Evolutionary conservation across 2,329 filamentous ascomycete genomes (phyloP), one percentile per base, ranked within the genome.

Genomic region (Amylocarpus encephaloides): DNA sequence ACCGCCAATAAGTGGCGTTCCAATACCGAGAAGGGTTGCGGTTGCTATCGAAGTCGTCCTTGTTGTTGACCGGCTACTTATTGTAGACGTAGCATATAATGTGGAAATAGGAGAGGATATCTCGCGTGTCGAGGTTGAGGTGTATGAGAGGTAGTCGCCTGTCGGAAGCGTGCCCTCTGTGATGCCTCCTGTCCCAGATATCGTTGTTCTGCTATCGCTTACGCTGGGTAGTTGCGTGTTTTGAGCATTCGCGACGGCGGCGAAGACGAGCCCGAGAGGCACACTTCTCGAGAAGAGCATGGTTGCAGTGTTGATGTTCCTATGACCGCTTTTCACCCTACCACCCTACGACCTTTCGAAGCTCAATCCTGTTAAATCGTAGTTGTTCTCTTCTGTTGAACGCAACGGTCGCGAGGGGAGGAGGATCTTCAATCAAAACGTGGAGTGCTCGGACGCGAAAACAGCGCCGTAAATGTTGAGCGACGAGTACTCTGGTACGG

Each of bases 131-230:
- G 67, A 48, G 2, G 69, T 72, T n/a, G 67, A 64, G 5, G 64
- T 48, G 46, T 67, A 65, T 1, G 67, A 66, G 18, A 65, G 48
- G 55, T 73, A 73, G 16, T 54, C 51, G 18, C 71, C 70, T 3
- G 70, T 70, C 7, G 69, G 68, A 10, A 67, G 43, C 13, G 59
- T 57, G 12, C 59, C 53, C 32, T 67, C 64, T 30, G 46, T 48
- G 33, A 46, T 16, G 11, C 35, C 33, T 36, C 51, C 58, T 35
- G 55, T 35, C 9, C 50, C 56, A 6, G 59, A 49, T 41, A 58
- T 39, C 33, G 49, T n/a, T 47, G 52, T 46, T 49, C 50, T n/a
- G 49, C 54, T 48, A 46, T 55, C 35, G 45, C 38, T 39, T n/a
- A 49, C 39, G 30, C 41, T 35, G 19, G 43, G 46, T 33, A 43